Evolutionary conservation across 352 stramenopile species (phyloP), one percentile per base, ranked within the genome.

Genomic region (Phytopythium sindhum): DNA sequence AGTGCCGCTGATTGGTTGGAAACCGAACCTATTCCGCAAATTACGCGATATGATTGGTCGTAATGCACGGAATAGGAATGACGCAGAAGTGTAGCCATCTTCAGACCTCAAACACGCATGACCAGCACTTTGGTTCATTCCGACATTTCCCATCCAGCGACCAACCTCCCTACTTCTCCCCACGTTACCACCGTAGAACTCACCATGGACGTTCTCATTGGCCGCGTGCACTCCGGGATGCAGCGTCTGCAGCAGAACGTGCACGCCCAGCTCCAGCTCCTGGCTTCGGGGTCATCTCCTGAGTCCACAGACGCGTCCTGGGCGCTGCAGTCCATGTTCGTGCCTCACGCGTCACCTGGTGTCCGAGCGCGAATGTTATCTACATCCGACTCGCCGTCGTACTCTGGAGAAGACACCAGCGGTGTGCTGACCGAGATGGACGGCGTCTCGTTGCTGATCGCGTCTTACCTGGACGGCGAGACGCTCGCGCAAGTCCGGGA

Each of bases 381-480:
- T 42, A n/a, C 15, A 29, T 5, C 35, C 58, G 24, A 59, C 4
- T 21, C 59, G 17, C 11, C 42, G 0, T n/a, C 26, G 2, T 4
- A 23, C 21, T 31, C 14, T 0, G 12, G 28, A 6, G 35, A 35
- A 4, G 70, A 68, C 35, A 51, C 45, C 7, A 72, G 60, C 1
- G 73, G 74, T 28, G 41, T 81, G 14, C 31, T 81, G 50, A 73
- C 68, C 0, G 71, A 65, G 5, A 72, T 88, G 41, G 73, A 90
- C 28, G 80, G 57, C 26, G 74, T 91, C n/a, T 78, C 72, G 29
- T 55, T 89, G 15, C 45, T 75, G 2, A 76, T 90, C 31, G 74
- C 80, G 3, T 74, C 70, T 2, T 92, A 68, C 63, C 64, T 92
- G 35, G 78, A 84, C 44, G 81, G 70, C 0, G 68, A 78, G 14